These are phyloP conservation scores for Puccinia horiana DNA, from an alignment of 1,284 basidiomycete species.

Conservation along the genomic window DNA sequence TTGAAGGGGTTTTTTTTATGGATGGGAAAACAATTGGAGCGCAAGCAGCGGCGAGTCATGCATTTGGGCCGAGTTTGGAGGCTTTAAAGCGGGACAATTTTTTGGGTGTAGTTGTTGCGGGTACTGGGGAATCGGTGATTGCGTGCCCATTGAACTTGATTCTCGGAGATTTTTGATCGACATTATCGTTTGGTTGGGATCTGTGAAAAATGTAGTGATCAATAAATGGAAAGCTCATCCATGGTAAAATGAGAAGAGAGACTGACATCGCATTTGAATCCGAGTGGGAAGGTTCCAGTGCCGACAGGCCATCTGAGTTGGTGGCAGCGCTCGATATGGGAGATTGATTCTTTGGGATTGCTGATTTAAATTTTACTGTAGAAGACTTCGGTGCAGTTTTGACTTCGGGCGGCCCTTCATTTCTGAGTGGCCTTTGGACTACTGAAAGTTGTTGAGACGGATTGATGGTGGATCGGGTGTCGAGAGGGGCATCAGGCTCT, in stretches of 20 bases:
- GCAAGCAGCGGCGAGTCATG: neutral
- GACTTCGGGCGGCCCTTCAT: slow-evolving; percentile 22
- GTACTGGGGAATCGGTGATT: neutral
- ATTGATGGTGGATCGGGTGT: neutral
- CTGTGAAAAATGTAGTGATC: neutral
- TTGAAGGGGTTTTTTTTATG: no score
- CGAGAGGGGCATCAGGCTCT: neutral
- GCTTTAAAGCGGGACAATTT: slow-evolving; percentile 28
- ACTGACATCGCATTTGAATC: neutral
- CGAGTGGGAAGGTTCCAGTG: neutral
- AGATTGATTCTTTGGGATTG: neutral
- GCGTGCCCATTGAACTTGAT: neutral
- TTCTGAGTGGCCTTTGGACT: neutral
- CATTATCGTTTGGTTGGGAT: neutral
- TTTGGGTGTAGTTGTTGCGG: neutral
- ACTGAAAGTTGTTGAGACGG: neutral
- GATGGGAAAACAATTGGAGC: neutral
- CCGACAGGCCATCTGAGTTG: neutral
- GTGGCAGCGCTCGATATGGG: neutral
- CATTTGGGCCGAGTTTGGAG: neutral
- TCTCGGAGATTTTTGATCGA: neutral
- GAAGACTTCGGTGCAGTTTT: slow-evolving; percentile 30
- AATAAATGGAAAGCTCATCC: neutral
- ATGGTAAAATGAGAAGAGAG: neutral
- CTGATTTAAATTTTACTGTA: neutral